Percentiles rank a stretch among this genome's conserved stretches.
These are phyloP conservation scores for Sphagnum fallax DNA, from an alignment of 228 moss, liverwort and hornwort genomes.

Conservation along the genomic window DNA sequence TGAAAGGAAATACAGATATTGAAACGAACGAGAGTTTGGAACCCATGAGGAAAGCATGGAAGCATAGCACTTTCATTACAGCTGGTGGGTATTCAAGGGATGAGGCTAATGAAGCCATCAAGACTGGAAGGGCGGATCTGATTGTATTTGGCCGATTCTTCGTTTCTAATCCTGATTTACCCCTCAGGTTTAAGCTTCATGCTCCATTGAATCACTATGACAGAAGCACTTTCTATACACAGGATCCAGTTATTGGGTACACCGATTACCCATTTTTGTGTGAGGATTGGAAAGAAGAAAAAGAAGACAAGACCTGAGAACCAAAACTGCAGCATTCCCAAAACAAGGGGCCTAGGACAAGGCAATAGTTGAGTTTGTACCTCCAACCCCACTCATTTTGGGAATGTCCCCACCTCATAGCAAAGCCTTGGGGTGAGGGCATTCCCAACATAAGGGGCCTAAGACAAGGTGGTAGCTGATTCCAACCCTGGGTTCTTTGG, in stretches of 20 bases:
- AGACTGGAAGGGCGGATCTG: conserved; percentile 23
- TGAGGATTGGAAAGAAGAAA: not conserved
- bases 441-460: no score
- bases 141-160: conserved; percentile 24
- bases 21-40: not conserved
- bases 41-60: conserved; percentile 1
- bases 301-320: no score
- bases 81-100: conserved; percentile 15
- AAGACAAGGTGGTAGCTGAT: no score
- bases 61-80: conserved; percentile 4
- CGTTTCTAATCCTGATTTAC: conserved; percentile 31
- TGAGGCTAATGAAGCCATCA: conserved; percentile 2
- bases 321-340: no score
- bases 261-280: conserved; percentile 27
- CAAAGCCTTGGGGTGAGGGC: no score
- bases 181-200: conserved; percentile 10
- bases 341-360: no score
- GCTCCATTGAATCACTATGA: conserved; percentile 18
- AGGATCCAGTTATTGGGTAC: conserved; percentile 23
- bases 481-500: no score
- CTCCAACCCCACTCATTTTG: no score
- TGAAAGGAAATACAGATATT: not conserved
- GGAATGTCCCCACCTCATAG: no score
- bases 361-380: no score
- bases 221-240: conserved; percentile 11